Conservation (phyloP, 805 yeast genomes). For the Spathaspora boniae region DNA sequence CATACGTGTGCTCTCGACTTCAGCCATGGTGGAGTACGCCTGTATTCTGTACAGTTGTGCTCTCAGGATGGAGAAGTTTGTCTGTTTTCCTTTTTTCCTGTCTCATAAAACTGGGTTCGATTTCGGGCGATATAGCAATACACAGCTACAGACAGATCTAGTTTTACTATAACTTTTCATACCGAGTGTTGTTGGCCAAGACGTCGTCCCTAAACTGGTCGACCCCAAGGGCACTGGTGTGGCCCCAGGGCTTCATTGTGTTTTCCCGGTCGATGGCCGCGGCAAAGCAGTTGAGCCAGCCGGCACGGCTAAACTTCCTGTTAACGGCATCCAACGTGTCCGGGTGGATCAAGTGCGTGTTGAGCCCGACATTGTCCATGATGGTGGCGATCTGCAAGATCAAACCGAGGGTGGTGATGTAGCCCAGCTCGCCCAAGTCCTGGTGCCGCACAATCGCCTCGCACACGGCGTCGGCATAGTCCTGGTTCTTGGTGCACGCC, state of each 20-base stretch:
- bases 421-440: conserved; percentile 30
- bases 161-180: conserved; percentile 19
- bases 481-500: conserved; percentile 18
- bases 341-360: conserved; percentile 23
- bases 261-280: conserved; percentile 29
- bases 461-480: conserved; percentile 31
- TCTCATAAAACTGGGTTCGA: background rate
- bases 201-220: conserved; percentile 25
- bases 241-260: conserved; percentile 32
- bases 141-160: background rate
- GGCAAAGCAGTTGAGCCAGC: conserved; percentile 31
- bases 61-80: background rate
- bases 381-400: conserved; percentile 31
- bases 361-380: conserved; percentile 29
- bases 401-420: conserved; percentile 29
- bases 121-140: background rate
- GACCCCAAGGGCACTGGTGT: conserved; percentile 30
- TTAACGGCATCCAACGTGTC: conserved; percentile 26
- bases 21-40: conserved; percentile 3
- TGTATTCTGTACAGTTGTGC: background rate
- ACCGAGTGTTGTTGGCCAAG: conserved; percentile 20
- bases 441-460: conserved; percentile 36
- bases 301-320: conserved; percentile 20
- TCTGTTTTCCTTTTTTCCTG: background rate
- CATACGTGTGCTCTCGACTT: conserved; percentile 10